Conservation (phyloP, 2,329 filamentous ascomycete genomes). For the Clonostachys rosea region DNA sequence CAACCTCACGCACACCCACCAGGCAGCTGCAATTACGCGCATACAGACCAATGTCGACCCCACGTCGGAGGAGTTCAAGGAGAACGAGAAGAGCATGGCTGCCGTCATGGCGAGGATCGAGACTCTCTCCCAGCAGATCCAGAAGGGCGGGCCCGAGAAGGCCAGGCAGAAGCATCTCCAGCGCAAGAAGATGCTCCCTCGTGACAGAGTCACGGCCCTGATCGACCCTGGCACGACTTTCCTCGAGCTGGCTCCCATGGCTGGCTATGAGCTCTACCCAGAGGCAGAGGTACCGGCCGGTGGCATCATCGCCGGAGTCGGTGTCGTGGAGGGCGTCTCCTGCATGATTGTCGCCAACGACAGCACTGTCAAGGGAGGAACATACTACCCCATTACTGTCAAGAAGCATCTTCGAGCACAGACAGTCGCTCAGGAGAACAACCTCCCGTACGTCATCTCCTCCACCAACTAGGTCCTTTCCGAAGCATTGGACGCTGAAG, state of each 20-base stretch:
- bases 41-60: constrained; percentile 74
- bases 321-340: constrained; percentile 82
- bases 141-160: constrained; percentile 74
- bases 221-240: constrained; percentile 89
- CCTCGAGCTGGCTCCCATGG: constrained; percentile 88
- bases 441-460: constrained; percentile 47
- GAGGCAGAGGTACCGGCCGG: constrained; percentile 85
- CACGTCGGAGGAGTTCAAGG: constrained; percentile 70
- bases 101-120: constrained; percentile 66
- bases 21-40: constrained; percentile 78
- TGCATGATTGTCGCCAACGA: constrained; percentile 96
- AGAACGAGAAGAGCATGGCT: constrained; percentile 76
- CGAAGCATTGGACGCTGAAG: background rate
- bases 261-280: constrained; percentile 79
- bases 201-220: constrained; percentile 82
- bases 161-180: constrained; percentile 83
- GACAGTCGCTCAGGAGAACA: constrained; percentile 85
- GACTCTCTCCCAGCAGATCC: constrained; percentile 64
- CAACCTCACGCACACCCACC: constrained; percentile 75
- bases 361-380: constrained; percentile 94
- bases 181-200: constrained; percentile 88
- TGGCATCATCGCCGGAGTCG: constrained; percentile 89
- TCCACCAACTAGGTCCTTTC: background rate
- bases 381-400: constrained; percentile 94
- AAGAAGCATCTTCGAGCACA: constrained; percentile 97